Evolutionary conservation across 2,329 filamentous ascomycete genomes (phyloP).

Genomic region (Aspergillus sp.): DNA sequence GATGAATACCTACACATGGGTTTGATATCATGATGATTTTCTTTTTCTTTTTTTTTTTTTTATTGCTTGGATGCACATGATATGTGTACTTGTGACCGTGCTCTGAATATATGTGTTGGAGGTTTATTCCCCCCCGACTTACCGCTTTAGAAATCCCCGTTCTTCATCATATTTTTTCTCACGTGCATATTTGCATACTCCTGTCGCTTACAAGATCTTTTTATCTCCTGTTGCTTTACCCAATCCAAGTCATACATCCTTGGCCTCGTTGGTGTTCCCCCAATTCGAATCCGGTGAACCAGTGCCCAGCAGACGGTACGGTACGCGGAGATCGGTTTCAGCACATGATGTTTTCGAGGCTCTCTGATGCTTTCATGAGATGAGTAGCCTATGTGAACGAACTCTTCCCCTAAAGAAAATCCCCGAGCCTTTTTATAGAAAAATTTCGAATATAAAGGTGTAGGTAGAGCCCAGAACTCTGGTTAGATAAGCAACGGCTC

Average conservation of each 20-base stretch:
- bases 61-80: slow-evolving; percentile 24
- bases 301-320: neutral
- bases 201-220: slow-evolving; percentile 10
- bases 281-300: neutral
- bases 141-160: slow-evolving; percentile 34
- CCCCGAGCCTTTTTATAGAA: neutral
- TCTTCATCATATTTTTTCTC: neutral
- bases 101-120: slow-evolving; percentile 30
- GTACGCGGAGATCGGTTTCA: neutral
- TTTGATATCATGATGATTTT: slow-evolving; percentile 32
- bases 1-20: slow-evolving; percentile 29
- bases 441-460: no score
- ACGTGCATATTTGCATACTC: slow-evolving; percentile 7
- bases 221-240: slow-evolving; percentile 7
- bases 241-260: slow-evolving; percentile 18
- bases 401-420: neutral
- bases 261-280: neutral
- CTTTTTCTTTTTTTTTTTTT: slow-evolving; percentile 20
- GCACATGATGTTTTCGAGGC: neutral
- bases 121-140: slow-evolving; percentile 30
- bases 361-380: neutral
- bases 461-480: neutral
- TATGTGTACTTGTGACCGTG: slow-evolving; percentile 19
- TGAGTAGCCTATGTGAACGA: neutral
- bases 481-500: slow-evolving; percentile 23